Conservation (phyloP, 495 filamentous ascomycete species). For the Talaromyces trachyspermus region DNA sequence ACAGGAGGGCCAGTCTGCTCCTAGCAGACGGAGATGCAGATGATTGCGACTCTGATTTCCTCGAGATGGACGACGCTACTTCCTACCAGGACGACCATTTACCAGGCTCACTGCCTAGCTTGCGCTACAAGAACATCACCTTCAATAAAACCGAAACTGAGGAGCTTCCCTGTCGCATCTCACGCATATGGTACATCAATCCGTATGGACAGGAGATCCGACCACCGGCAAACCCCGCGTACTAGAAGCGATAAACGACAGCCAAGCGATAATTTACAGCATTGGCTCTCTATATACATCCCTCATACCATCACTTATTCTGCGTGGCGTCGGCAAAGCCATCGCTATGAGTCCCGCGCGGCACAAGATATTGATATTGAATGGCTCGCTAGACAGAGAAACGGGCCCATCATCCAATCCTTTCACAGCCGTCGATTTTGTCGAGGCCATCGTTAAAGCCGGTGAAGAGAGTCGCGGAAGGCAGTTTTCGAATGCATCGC, state of each 20-base stretch:
- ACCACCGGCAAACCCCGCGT: constrained; percentile 71
- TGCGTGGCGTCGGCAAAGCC: constrained; percentile 37
- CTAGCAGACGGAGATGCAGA: constrained; percentile 40
- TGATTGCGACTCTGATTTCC: constrained; percentile 66
- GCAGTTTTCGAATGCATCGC: constrained; percentile 6
- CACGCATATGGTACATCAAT: constrained; percentile 93
- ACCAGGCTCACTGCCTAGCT: constrained; percentile 71
- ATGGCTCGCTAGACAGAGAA: constrained; percentile 76
- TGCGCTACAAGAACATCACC: constrained; percentile 69
- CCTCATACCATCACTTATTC: constrained; percentile 58
- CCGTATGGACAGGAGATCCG: constrained; percentile 89
- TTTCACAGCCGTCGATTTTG: constrained; percentile 70
- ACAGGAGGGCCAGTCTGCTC: constrained; percentile 28
- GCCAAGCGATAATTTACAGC: constrained; percentile 72
- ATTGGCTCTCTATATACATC: constrained; percentile 84
- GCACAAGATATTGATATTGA: constrained; percentile 80
- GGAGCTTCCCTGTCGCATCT: constrained; percentile 68
- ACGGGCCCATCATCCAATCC: constrained; percentile 56
- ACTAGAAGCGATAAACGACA: constrained; percentile 51
- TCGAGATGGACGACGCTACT: constrained; percentile 37
- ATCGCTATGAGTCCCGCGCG: constrained; percentile 36
- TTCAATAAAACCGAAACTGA: constrained; percentile 69
- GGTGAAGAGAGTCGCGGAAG: constrained; percentile 39
- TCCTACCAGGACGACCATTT: constrained; percentile 75
- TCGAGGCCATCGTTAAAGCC: constrained; percentile 67